Percentiles rank a stretch among this genome's conserved stretches.
These are phyloP conservation scores for Chondrostereum purpureum DNA, from an alignment of 1,284 basidiomycete species.

Conservation along the genomic window DNA sequence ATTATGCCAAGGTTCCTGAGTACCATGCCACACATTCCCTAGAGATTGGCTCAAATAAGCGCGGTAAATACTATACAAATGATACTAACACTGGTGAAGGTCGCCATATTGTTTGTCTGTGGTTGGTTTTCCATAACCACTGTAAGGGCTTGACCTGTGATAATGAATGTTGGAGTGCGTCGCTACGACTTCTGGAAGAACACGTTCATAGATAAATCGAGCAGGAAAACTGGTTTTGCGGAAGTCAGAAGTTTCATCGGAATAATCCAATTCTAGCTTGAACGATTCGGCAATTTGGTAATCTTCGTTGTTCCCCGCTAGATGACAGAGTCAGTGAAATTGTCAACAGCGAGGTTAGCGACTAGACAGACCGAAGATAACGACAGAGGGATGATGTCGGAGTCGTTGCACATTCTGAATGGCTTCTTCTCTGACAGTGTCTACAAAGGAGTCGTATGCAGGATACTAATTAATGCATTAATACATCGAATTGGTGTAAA, in stretches of 20 bases:
- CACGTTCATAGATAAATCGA: constrained; percentile 80
- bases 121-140: constrained; percentile 68
- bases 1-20: constrained; percentile 76
- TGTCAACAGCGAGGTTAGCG: background rate
- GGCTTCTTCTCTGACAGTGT: constrained; percentile 62
- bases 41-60: constrained; percentile 9
- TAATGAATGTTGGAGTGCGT: constrained; percentile 66
- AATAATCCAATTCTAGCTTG: constrained; percentile 75
- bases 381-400: constrained; percentile 72
- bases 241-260: constrained; percentile 76
- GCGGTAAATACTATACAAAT: background rate
- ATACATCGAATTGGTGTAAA: no score
- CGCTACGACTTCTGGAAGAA: constrained; percentile 68
- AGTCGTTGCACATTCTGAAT: constrained; percentile 69
- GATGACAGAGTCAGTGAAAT: constrained; percentile 7
- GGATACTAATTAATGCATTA: constrained; percentile 61
- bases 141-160: constrained; percentile 82
- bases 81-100: constrained; percentile 70
- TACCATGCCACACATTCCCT: constrained; percentile 91
- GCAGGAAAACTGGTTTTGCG: constrained; percentile 81
- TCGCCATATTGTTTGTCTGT: constrained; percentile 77
- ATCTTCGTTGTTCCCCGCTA: constrained; percentile 89
- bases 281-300: constrained; percentile 77
- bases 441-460: constrained; percentile 65
- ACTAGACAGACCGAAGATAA: constrained; percentile 68